Evolutionary conservation across 1,284 basidiomycete genomes (phyloP).

Genomic region (Ustilago xerochloae): DNA sequence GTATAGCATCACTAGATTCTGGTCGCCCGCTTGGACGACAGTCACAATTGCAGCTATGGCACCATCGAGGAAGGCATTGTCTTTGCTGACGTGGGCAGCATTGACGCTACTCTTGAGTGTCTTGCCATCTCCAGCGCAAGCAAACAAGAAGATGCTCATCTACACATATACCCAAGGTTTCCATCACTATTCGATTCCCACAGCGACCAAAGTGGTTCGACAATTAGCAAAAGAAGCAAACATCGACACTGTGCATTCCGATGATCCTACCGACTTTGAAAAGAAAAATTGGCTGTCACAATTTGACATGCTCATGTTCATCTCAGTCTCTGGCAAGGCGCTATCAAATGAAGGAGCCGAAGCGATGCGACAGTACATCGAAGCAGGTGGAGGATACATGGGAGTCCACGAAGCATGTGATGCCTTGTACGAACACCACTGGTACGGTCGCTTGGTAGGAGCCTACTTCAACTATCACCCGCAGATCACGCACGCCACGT

Average conservation of each 20-base stretch:
- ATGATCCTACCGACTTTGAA: conserved; percentile 53
- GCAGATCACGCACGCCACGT: conserved; percentile 36
- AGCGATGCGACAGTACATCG: conserved; percentile 52
- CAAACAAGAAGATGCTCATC: conserved; percentile 52
- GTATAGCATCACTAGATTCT: neutral
- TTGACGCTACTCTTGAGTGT: conserved; percentile 17
- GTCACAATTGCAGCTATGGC: conserved; percentile 4
- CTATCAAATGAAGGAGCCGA: conserved; percentile 42
- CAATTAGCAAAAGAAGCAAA: conserved; percentile 42
- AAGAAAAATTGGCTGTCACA: conserved; percentile 41
- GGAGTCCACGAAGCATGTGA: conserved; percentile 60
- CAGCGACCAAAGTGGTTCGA: conserved; percentile 44
- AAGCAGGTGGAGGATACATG: conserved; percentile 58
- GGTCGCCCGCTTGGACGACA: neutral
- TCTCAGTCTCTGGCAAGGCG: conserved; percentile 52
- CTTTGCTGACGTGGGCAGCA: conserved; percentile 12
- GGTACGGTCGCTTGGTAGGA: conserved; percentile 58
- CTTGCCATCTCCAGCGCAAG: conserved; percentile 19
- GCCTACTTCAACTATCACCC: conserved; percentile 60
- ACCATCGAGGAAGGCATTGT: neutral
- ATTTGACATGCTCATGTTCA: conserved; percentile 60
- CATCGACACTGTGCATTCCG: conserved; percentile 43
- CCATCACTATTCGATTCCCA: conserved; percentile 54
- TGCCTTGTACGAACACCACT: conserved; percentile 47
- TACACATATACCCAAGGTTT: conserved; percentile 56